Base-by-base conservation (phyloP, 2,329 filamentous ascomycete species). In the Cladosporium colombiae region DNA sequence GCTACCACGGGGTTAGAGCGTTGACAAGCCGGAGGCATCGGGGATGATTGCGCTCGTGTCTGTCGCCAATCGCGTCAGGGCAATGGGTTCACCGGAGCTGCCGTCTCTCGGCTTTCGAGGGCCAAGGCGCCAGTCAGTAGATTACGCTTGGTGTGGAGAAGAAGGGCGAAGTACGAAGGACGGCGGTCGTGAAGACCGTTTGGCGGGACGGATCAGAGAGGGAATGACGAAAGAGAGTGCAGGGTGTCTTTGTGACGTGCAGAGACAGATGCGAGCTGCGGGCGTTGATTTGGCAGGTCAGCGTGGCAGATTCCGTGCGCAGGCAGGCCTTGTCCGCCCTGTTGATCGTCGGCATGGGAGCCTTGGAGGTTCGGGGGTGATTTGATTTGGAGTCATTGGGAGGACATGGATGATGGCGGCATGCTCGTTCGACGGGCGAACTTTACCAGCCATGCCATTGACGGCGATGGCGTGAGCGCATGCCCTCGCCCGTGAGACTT, bases 21-120 rank as follows among this genome's bases (percentile, higher is more conserved):
- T 31, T 13, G 14, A 33, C 52, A n/a, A 33, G 52, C 25, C 52
- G 52, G 52, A 33, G 52, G 52, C 31, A 33, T 33, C 52, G 52
- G 27, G 7, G 8, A 23, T 21, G n/a, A 46, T 46, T 10, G 40
- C n/a, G n/a, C n/a, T 46, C 40, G 31, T 21, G 29, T 55, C 18
- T 21, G 52, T 57, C n/a, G 21, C 55, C 55, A 57, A 57, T 57
- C 5, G 55, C 33, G 33, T 57, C 1, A 40, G 31, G 21, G 33
- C 55, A 57, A 57, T 57, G 55, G 37, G n/a, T 57, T 57, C 33
- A 40, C 55, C 55, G 55, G 29, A 13, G 7, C n/a, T 35, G 21
- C 55, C 55, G 55, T 57, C 55, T 57, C 55, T 57, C 55, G 55
- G 55, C 55, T 40, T 57, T 33, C 55, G 55, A 57, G n/a, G 55